Conservation (phyloP, 2,329 filamentous ascomycete species). For the Colletotrichum graminicola region DNA sequence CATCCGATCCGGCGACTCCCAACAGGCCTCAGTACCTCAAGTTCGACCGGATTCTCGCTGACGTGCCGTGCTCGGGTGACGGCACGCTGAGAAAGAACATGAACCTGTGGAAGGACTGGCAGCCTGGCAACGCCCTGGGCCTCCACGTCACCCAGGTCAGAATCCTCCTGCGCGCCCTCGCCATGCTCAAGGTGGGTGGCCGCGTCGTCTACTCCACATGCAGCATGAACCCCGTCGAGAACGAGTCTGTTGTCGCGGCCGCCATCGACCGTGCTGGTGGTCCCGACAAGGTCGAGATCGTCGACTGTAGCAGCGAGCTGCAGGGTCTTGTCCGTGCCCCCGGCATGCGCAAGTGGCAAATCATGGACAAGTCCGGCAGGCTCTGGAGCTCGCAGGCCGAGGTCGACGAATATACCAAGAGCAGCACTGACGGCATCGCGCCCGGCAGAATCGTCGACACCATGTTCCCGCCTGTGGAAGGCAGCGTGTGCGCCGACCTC, state of each 20-base stretch:
- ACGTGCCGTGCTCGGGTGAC: conserved; percentile 97
- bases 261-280: conserved; percentile 94
- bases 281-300: conserved; percentile 80
- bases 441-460: conserved; percentile 79
- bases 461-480: conserved; percentile 81
- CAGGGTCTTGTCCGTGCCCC: conserved; percentile 80
- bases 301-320: conserved; percentile 85
- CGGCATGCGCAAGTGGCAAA: conserved; percentile 85
- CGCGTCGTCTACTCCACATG: conserved; percentile 98
- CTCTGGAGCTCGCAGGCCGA: conserved; percentile 87
- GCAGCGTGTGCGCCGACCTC: conserved; percentile 69
- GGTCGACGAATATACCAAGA: conserved; percentile 76
- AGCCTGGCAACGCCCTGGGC: conserved; percentile 85
- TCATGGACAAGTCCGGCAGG: conserved; percentile 87
- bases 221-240: conserved; percentile 98
- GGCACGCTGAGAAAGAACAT: conserved; percentile 94
- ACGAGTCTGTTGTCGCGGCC: conserved; percentile 89
- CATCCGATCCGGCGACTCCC: conserved; percentile 65
- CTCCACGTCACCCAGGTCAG: conserved; percentile 88
- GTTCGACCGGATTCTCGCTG: conserved; percentile 95
- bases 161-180: conserved; percentile 90
- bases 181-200: conserved; percentile 96
- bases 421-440: conserved; percentile 67
- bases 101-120: conserved; percentile 96
- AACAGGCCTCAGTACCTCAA: conserved; percentile 82